Conservation (phyloP, 345 rosid species). For the Arabidopsis arenosa region DNA sequence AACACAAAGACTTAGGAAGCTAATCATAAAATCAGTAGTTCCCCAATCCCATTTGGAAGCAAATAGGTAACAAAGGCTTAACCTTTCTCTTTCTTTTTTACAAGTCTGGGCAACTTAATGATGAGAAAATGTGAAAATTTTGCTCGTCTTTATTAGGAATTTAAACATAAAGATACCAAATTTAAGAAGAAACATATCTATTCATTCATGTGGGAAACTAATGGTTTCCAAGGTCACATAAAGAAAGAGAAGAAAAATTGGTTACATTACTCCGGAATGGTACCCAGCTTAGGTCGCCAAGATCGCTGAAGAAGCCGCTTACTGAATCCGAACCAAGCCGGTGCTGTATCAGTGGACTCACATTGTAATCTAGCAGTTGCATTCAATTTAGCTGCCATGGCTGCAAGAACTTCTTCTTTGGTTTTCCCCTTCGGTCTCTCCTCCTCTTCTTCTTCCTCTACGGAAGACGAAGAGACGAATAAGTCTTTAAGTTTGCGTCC, state of each 20-base stretch:
- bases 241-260: constrained; percentile 4
- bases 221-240: constrained; percentile 25
- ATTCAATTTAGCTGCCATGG: constrained; percentile 40
- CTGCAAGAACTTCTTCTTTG: constrained; percentile 43
- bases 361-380: neutral
- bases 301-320: constrained; percentile 61
- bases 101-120: neutral
- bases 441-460: constrained; percentile 29
- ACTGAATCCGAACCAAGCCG: constrained; percentile 73
- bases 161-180: constrained; percentile 12
- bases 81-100: neutral
- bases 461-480: constrained; percentile 58
- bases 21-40: neutral
- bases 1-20: constrained; percentile 7
- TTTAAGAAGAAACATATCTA: neutral
- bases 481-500: constrained; percentile 67
- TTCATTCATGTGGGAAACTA: constrained; percentile 22
- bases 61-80: neutral
- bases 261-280: constrained; percentile 59
- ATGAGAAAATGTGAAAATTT: neutral
- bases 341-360: constrained; percentile 44
- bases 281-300: constrained; percentile 80
- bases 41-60: neutral
- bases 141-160: neutral
- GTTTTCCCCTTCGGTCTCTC: constrained; percentile 36